Conservation (phyloP, 192 early-diverging fungal species). For the Jimgerdemannia flammicorona region DNA sequence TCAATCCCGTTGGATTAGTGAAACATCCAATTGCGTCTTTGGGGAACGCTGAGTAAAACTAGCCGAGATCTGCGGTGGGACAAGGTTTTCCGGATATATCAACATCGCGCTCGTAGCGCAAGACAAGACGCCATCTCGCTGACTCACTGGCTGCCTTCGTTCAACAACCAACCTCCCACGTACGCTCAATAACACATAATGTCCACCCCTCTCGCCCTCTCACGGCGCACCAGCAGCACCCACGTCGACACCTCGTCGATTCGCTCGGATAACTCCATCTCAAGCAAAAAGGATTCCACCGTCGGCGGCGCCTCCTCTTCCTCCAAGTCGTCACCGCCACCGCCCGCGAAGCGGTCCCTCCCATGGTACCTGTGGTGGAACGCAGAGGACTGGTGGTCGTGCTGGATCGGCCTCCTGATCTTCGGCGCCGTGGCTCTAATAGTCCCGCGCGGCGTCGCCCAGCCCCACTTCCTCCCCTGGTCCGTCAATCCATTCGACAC, state of each 20-base stretch:
- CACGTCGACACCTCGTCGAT: background rate
- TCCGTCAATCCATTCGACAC: constrained; percentile 40
- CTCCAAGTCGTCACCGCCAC: background rate
- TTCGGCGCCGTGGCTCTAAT: constrained; percentile 37
- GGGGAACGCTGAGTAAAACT: too few relatives aligned
- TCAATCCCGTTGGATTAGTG: too few relatives aligned
- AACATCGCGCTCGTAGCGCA: too few relatives aligned
- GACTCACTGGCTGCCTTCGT: too few relatives aligned
- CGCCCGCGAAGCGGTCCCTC: constrained; percentile 1
- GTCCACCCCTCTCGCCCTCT: background rate
- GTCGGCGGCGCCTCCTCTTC: constrained; percentile 1
- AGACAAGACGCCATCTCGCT: too few relatives aligned
- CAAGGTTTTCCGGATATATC: too few relatives aligned
- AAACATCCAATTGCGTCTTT: too few relatives aligned
- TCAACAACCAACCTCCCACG: background rate
- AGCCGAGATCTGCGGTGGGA: too few relatives aligned
- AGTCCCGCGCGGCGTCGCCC: constrained; percentile 36
- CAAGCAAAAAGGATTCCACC: background rate
- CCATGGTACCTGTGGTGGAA: constrained; percentile 51
- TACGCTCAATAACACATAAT: background rate
- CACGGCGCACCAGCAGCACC: background rate
- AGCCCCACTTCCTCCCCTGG: constrained; percentile 40
- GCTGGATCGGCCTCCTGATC: constrained; percentile 51
- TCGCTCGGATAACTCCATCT: background rate
- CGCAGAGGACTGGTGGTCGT: constrained; percentile 52